Percentiles rank a stretch among this genome's conserved stretches.
Evolutionary conservation across 495 filamentous ascomycete species (phyloP).

Genomic region (Cenococcum geophilum): DNA sequence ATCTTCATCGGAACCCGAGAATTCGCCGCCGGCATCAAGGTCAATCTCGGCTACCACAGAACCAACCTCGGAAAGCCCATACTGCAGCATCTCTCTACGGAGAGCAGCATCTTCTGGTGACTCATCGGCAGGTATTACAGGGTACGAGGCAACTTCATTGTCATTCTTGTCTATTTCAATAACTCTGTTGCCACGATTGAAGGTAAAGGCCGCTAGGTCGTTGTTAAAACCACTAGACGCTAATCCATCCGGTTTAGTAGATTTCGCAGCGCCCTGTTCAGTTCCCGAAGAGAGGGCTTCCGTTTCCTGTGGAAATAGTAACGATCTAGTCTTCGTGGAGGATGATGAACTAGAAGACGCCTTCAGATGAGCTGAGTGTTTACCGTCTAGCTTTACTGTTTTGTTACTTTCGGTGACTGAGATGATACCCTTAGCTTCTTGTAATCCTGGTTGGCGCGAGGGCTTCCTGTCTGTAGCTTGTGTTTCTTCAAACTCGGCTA

Average conservation of each 20-base stretch:
- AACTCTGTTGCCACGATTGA: conserved; percentile 31
- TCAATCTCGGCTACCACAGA: conserved; percentile 90
- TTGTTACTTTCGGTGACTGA: neutral
- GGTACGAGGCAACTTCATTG: conserved; percentile 29
- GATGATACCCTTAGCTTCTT: neutral
- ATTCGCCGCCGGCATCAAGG: conserved; percentile 55
- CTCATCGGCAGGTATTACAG: conserved; percentile 54
- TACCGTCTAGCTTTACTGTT: neutral
- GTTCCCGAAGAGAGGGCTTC: conserved; percentile 52
- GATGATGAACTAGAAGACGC: neutral
- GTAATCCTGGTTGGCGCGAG: too few relatives aligned
- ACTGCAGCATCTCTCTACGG: conserved; percentile 86
- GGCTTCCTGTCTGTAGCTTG: neutral
- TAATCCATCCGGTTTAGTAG: neutral
- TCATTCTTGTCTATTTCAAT: conserved; percentile 38
- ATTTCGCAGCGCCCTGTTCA: conserved; percentile 36
- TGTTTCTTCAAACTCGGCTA: conserved; percentile 44
- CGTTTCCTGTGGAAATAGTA: conserved; percentile 28
- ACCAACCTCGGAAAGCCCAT: conserved; percentile 76
- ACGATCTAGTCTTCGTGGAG: neutral
- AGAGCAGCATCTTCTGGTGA: conserved; percentile 71
- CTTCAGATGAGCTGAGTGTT: neutral
- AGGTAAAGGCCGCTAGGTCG: conserved; percentile 19
- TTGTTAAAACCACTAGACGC: conserved; percentile 18
- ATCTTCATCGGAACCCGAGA: conserved; percentile 38